Percentiles rank a stretch among this genome's conserved stretches.
Conservation (phyloP, 75 land plant species). For the Picea glauca region DNA sequence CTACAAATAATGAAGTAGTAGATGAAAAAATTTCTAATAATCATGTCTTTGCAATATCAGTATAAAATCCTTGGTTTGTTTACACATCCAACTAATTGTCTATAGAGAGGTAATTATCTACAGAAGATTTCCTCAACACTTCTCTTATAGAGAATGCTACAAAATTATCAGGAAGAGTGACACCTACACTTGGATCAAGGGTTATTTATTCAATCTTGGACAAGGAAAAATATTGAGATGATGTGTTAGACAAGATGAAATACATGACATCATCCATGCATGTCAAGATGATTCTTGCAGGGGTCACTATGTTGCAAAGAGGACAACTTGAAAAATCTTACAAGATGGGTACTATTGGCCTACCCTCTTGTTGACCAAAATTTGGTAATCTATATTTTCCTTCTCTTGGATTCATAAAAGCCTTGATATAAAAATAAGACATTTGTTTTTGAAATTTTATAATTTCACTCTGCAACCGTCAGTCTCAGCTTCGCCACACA, state of each 20-base stretch:
- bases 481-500: too few species aligned
- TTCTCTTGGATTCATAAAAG: too few species aligned
- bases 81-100: background rate
- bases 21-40: background rate
- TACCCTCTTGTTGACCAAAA: too few species aligned
- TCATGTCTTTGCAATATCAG: background rate
- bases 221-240: background rate
- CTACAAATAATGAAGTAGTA: background rate
- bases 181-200: background rate
- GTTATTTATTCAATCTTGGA: background rate
- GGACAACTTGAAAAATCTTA: too few species aligned
- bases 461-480: too few species aligned
- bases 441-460: too few species aligned
- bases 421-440: too few species aligned
- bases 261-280: background rate
- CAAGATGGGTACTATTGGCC: too few species aligned
- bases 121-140: background rate
- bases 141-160: background rate
- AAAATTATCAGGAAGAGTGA: background rate
- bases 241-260: background rate
- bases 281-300: background rate
- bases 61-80: background rate
- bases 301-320: background rate
- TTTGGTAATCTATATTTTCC: too few species aligned
- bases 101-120: background rate